A percentile compares a stretch with the other conserved stretches of the same genome.
These are phyloP conservation scores for Crucihimalaya himalaica DNA, from an alignment of 345 rosid genomes.

Conservation along the genomic window DNA sequence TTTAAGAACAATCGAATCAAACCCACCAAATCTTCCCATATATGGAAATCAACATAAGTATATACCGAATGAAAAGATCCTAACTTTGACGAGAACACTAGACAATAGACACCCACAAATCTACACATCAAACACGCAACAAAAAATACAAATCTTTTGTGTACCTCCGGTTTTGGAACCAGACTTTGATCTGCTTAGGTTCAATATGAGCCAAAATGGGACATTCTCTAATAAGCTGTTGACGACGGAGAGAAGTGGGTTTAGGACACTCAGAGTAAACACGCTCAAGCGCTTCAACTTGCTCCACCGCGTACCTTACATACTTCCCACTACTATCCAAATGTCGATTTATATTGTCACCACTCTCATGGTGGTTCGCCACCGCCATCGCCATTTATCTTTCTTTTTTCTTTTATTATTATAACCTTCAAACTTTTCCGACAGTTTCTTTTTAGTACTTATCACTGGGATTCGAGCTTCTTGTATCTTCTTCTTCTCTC, in stretches of 20 bases:
- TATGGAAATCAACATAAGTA: too few species aligned
- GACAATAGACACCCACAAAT: neutral
- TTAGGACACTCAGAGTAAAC: slow-evolving; percentile 80
- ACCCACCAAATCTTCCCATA: too few species aligned
- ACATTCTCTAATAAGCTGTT: slow-evolving; percentile 90
- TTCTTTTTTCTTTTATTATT: neutral
- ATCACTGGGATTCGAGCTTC: neutral
- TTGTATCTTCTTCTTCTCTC: neutral
- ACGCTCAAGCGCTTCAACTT: slow-evolving; percentile 37
- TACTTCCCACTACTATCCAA: slow-evolving; percentile 74
- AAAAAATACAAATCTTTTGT: neutral
- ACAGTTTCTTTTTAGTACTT: slow-evolving; percentile 1
- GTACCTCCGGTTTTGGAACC: slow-evolving; percentile 98
- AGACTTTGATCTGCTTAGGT: slow-evolving; percentile 99
- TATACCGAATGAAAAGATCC: too few species aligned
- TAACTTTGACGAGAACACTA: neutral
- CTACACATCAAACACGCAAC: neutral
- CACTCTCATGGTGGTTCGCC: slow-evolving; percentile 72
- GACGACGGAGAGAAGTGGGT: slow-evolving; percentile 86
- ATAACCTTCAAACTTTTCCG: neutral
- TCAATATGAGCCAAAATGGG: slow-evolving; percentile 86
- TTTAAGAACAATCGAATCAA: neutral
- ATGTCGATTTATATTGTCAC: slow-evolving; percentile 73
- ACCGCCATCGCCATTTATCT: slow-evolving; percentile 67
- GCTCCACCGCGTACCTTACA: slow-evolving; percentile 48